Evolutionary conservation across 768 basidiomycete genomes (phyloP), one percentile per base, ranked within the genome.

Genomic region (Gymnopilus dilepis): DNA sequence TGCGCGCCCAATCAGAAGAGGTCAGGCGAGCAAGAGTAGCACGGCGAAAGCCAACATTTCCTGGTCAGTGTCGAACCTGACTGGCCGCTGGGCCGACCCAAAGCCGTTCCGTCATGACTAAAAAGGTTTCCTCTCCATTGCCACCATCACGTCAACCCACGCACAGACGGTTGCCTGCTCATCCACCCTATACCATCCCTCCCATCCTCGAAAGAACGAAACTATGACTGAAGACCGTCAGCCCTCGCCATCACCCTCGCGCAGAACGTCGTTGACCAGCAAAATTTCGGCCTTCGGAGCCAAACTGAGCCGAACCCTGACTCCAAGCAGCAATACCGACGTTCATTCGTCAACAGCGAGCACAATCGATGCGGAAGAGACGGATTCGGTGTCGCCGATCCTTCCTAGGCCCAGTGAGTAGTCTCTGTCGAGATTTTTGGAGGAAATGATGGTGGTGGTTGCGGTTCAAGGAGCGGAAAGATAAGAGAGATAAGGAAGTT

Each of bases 401-500:
- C 3, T 33, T 51, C 19, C 31, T 31, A 30, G 30, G n/a, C 15
- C 48, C n/a, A n/a, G 48, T 51, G 22, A 45, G 48, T 51, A 5
- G 13, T 17, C 31, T 11, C 5, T 8, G 33, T 53, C 38, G 33
- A 21, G 38, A 19, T 28, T 41, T 11, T 13, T 6, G 55, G 15
- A 31, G 7, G 17, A 33, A 48, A 22, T 48, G 30, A 42, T 60
- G 53, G 42, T 64, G 41, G 58, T 63, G 61, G 61, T 58, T 48
- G 37, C 24, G 43, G 38, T 26, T 33, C 45, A 37, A 48, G 38
- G 19, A 6, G 28, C 7, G 33, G 51, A 24, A 42, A 51, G 55
- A 61, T 51, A 50, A 63, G 58, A 63, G 58, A 66, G 65, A 66
- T 60, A 67, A 63, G 59, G 58, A 59, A 65, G 56, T 59, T 57